A percentile compares a stretch with the other conserved stretches of the same genome.
Evolutionary conservation across 768 basidiomycete species (phyloP).

Genomic region (Pseudohyphozyma bogoriensis): DNA sequence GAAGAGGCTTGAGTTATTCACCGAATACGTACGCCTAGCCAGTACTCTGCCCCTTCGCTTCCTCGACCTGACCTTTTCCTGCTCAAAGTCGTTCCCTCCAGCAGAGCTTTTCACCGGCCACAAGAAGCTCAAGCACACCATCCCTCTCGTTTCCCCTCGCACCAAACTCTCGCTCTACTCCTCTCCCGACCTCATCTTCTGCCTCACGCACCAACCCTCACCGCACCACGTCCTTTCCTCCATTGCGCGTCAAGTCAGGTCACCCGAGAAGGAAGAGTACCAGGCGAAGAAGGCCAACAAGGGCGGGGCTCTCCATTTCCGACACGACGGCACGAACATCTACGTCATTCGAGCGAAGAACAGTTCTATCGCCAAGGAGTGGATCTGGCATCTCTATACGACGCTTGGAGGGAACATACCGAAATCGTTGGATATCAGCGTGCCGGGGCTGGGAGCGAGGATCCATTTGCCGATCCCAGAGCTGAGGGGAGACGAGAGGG

Average conservation of each 20-base stretch:
- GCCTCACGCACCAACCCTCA: constrained; percentile 35
- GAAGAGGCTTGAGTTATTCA: constrained; percentile 68
- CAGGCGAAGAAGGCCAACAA: constrained; percentile 33
- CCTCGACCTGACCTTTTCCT: neutral
- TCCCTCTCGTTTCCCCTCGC: constrained; percentile 55
- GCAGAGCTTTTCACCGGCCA: constrained; percentile 55
- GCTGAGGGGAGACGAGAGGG: neutral
- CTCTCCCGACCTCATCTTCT: constrained; percentile 73
- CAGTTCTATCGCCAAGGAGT: constrained; percentile 68
- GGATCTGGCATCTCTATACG: constrained; percentile 80
- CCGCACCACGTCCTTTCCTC: neutral
- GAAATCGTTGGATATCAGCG: constrained; percentile 56
- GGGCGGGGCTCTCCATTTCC: constrained; percentile 46
- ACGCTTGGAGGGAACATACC: constrained; percentile 65
- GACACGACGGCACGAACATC: constrained; percentile 61
- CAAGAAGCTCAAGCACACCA: constrained; percentile 66
- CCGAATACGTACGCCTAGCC: constrained; percentile 53
- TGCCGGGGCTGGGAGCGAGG: constrained; percentile 47
- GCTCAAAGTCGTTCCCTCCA: constrained; percentile 43
- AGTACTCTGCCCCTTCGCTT: neutral
- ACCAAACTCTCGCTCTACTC: constrained; percentile 79
- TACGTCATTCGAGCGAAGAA: constrained; percentile 77
- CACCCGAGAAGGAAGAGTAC: constrained; percentile 45
- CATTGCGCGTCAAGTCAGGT: constrained; percentile 28
- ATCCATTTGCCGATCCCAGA: constrained; percentile 34